A percentile compares a stretch with the other conserved stretches of the same genome.
Conservation (phyloP, 2,329 filamentous ascomycete genomes). For the Akanthomyces lecanii region DNA sequence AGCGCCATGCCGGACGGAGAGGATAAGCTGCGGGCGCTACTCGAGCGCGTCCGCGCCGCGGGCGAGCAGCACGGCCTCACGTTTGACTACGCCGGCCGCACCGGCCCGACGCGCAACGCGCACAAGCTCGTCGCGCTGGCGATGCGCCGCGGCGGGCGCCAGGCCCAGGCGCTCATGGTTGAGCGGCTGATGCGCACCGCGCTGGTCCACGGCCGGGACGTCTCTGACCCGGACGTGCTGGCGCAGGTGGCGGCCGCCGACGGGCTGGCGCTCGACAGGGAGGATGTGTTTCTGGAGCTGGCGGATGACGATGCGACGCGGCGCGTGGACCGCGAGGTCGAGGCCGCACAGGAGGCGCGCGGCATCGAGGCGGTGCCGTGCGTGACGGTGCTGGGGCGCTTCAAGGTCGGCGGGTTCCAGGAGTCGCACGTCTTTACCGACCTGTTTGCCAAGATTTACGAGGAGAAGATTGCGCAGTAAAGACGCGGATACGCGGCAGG, state of each 20-base stretch:
- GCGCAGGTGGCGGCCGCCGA: slow-evolving; percentile 29
- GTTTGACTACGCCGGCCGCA: slow-evolving; percentile 38
- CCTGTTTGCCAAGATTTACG: slow-evolving; percentile 57
- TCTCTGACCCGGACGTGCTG: slow-evolving; percentile 39
- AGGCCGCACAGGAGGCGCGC: slow-evolving; percentile 25
- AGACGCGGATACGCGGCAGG: too few relatives aligned
- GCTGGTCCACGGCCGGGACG: slow-evolving; percentile 39
- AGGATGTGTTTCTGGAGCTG: slow-evolving; percentile 28
- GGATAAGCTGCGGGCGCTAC: slow-evolving; percentile 26
- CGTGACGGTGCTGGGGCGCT: slow-evolving; percentile 65
- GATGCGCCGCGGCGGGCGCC: slow-evolving; percentile 27
- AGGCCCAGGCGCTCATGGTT: slow-evolving; percentile 37
- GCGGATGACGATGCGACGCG: slow-evolving; percentile 26
- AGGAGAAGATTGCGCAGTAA: slow-evolving; percentile 15
- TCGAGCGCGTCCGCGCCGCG: slow-evolving; percentile 29
- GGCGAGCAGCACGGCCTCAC: slow-evolving; percentile 35
- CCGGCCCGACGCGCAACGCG: slow-evolving; percentile 41
- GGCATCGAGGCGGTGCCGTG: slow-evolving; percentile 65
- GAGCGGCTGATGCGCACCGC: slow-evolving; percentile 39
- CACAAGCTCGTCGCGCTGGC: slow-evolving; percentile 46
- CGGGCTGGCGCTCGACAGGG: slow-evolving; percentile 28
- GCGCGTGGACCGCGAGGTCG: slow-evolving; percentile 30
- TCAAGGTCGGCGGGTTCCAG: slow-evolving; percentile 68
- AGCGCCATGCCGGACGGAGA: slow-evolving; percentile 31
- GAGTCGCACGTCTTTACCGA: slow-evolving; percentile 60